Base-by-base conservation (phyloP, 805 yeast species). In the Nakazawaea holstii region DNA sequence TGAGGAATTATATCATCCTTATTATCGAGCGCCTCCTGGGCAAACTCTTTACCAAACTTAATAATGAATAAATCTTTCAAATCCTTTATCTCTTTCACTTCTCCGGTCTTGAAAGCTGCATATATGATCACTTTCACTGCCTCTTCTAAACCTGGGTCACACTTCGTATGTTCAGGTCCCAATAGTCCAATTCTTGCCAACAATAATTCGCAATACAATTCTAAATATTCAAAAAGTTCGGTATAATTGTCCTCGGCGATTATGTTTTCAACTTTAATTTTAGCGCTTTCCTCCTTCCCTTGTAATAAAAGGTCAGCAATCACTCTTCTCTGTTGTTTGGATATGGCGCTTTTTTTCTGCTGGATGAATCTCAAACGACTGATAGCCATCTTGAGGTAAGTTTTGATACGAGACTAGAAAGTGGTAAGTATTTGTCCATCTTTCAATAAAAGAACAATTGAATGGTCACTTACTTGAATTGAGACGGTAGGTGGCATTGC, bases 201-300 rank as follows among this genome's bases (percentile, higher is more conserved):
- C 17, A 87, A 61, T 4, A 89, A 68, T 63, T 90, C 96, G 58
- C 96, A 84, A 60, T 87, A 87, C 15, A 90, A 67, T 63, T 90
- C 96, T 41, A 89, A 64, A 40, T 79, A 77, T 61, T 90, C 96
- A 45, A 89, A 67, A 24, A 89, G 68, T 65, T 89, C 96, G 20
- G 86, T 77, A 57, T 82, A 79, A 30, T 87, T 78, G 59, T 89
- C 97, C 54, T 87, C 92, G 32, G 91, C 74, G 30, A 90, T 86
- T 48, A 89, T 78, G 55, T 86, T 85, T 60, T 89, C 97, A 3
- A 87, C 92, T 43, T 95, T 66, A 48, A 88, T 88, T 48, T 76
- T 76, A 9, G 96, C 96, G 55, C 90, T 86, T 43, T 84, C 82
- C 52, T 87, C 91, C 58, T 87, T 88, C 6, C 88, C 89, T 38